Conservation (phyloP, 306 rosid genomes). For the Cicer cuneatum region DNA sequence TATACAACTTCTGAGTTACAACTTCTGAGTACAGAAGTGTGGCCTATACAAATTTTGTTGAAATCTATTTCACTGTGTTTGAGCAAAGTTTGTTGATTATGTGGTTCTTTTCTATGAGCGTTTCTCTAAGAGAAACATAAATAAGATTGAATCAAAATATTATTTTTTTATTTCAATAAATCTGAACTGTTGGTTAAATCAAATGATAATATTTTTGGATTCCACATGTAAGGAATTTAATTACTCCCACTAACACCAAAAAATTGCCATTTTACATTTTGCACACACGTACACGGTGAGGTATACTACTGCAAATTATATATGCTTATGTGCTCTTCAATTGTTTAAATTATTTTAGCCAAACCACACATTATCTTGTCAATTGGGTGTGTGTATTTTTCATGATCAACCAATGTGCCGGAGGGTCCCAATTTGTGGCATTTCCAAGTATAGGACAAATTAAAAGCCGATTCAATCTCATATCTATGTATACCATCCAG, state of each 20-base stretch:
- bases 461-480: constrained; percentile 22
- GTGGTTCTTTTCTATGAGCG: too few species aligned
- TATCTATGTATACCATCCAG: not conserved
- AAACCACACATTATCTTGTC: constrained; percentile 34
- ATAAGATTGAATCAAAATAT: too few species aligned
- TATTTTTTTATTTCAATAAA: too few species aligned
- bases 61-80: too few species aligned
- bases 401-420: not conserved
- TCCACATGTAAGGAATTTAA: too few species aligned
- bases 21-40: too few species aligned
- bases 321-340: not conserved
- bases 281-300: not conserved
- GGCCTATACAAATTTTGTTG: too few species aligned
- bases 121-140: too few species aligned
- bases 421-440: constrained; percentile 27
- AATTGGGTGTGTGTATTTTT: constrained; percentile 13
- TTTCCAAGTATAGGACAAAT: constrained; percentile 12
- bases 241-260: constrained; percentile 6
- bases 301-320: not conserved
- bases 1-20: too few species aligned
- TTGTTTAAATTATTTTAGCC: not conserved
- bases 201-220: too few species aligned
- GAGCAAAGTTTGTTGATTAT: too few species aligned
- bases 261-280: not conserved
- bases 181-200: too few species aligned